Evolutionary conservation across 2,329 filamentous ascomycete genomes (phyloP).

Genomic region (Pleurostoma richardsiae): DNA sequence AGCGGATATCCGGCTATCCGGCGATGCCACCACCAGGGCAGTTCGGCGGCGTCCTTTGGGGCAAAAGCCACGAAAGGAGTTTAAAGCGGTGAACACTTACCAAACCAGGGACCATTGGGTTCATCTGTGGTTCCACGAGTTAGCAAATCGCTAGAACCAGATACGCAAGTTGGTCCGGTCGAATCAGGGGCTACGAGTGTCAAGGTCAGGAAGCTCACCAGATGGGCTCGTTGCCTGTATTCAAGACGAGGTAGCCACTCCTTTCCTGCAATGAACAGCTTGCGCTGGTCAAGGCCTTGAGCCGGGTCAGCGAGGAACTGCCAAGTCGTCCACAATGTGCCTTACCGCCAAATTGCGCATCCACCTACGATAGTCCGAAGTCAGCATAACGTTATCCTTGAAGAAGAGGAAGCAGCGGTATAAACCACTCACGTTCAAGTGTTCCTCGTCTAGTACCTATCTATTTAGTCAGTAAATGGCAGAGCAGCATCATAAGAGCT

Average conservation of each 20-base stretch:
- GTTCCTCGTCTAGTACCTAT: slow-evolving; percentile 75
- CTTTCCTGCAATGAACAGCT: slow-evolving; percentile 80
- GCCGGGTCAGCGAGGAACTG: background rate
- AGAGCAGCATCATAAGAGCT: no score
- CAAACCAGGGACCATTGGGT: slow-evolving; percentile 75
- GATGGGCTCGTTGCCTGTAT: slow-evolving; percentile 67
- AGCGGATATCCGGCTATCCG: no score
- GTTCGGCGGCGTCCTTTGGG: no score
- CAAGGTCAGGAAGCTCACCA: slow-evolving; percentile 19
- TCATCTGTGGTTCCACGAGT: slow-evolving; percentile 31
- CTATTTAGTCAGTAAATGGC: no score
- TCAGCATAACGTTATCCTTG: no score
- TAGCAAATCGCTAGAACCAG: slow-evolving; percentile 47
- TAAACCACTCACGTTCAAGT: slow-evolving; percentile 54
- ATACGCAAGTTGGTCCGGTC: no score
- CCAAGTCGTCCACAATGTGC: background rate
- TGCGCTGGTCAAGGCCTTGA: slow-evolving; percentile 68
- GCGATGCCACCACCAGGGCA: no score
- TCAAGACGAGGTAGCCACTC: slow-evolving; percentile 83
- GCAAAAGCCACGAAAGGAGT: background rate
- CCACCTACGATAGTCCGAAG: slow-evolving; percentile 32
- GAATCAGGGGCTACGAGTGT: no score
- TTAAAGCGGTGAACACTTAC: slow-evolving; percentile 28
- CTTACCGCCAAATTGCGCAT: slow-evolving; percentile 77
- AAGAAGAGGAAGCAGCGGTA: no score